A percentile compares a stretch with the other conserved stretches of the same genome.
Conservation (phyloP, 2,329 filamentous ascomycete genomes). For the Penicillium sp. region DNA sequence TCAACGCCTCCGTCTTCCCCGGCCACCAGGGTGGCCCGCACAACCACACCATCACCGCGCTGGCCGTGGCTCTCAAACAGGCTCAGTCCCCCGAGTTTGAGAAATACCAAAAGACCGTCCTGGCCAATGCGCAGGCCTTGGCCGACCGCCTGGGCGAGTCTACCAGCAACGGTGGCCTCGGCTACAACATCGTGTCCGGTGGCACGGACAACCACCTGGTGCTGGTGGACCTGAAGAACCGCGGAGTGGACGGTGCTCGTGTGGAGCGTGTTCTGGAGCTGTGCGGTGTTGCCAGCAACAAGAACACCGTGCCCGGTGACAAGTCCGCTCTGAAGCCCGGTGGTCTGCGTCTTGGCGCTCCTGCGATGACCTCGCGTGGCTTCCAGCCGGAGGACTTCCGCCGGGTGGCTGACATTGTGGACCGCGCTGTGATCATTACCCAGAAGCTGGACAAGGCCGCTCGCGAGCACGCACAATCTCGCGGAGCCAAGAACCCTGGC, state of each 20-base stretch:
- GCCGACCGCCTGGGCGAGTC: conserved; percentile 66
- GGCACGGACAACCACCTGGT: conserved; percentile 98
- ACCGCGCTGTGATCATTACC: conserved; percentile 73
- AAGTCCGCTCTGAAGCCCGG: conserved; percentile 88
- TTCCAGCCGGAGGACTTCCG: conserved; percentile 84
- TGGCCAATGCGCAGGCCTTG: conserved; percentile 88
- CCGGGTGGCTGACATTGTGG: conserved; percentile 77
- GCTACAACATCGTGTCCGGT: conserved; percentile 90
- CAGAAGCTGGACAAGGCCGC: conserved; percentile 64
- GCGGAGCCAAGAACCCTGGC: conserved; percentile 89
- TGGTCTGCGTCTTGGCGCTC: conserved; percentile 87
- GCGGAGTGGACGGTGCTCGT: conserved; percentile 80
- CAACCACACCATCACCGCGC: conserved; percentile 98
- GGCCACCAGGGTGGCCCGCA: conserved; percentile 97
- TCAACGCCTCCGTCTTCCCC: conserved; percentile 99
- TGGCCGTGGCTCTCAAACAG: conserved; percentile 92
- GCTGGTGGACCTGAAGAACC: conserved; percentile 83
- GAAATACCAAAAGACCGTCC: conserved; percentile 85
- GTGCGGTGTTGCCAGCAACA: conserved; percentile 95
- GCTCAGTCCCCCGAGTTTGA: conserved; percentile 86
- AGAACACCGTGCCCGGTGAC: conserved; percentile 97
- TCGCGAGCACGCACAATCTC: conserved; percentile 68
- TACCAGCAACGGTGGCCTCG: conserved; percentile 63
- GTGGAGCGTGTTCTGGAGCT: conserved; percentile 87
- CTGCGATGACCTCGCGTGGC: conserved; percentile 96